Conservation (phyloP, 148 eudicot genomes). For the Nepenthes gracilis region DNA sequence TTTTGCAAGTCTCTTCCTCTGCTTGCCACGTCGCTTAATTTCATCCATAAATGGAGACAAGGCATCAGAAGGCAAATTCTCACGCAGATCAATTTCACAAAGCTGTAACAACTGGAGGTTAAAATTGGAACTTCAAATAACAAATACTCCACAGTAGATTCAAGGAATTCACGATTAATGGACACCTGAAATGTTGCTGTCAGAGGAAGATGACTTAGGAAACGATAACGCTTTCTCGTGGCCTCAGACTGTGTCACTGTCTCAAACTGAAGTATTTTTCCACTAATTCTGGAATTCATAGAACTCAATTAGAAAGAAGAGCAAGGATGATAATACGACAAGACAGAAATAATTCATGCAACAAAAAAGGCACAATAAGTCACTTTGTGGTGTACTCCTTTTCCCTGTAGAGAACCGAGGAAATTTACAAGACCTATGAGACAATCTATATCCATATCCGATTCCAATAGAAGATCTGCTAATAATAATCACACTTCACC, state of each 20-base stretch:
- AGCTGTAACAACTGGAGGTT: constrained; percentile 37
- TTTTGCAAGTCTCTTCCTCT: constrained; percentile 60
- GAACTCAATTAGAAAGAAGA: constrained; percentile 8
- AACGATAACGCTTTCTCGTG: constrained; percentile 85
- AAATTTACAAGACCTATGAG: too few relatives aligned
- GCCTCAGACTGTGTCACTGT: constrained; percentile 89
- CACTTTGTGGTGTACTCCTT: too few relatives aligned
- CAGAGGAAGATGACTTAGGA: constrained; percentile 81
- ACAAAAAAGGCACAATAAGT: not conserved
- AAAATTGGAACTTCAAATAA: constrained; percentile 3
- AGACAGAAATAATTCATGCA: too few relatives aligned
- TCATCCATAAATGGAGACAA: constrained; percentile 83
- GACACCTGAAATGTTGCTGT: constrained; percentile 86
- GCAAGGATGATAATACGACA: not conserved
- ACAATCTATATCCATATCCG: too few relatives aligned
- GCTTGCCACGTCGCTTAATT: constrained; percentile 83
- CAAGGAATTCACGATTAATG: not conserved
- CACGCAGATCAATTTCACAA: constrained; percentile 67
- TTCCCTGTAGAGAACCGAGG: too few relatives aligned
- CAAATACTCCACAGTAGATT: not conserved
- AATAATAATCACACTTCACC: too few relatives aligned
- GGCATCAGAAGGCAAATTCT: constrained; percentile 49
- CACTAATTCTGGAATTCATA: constrained; percentile 49
- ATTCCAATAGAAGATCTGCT: too few relatives aligned
- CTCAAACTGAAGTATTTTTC: constrained; percentile 81